Percentiles rank a stretch among this genome's conserved stretches.
phyloP scores from a whole-genome alignment of 208 protist species.

The Angomonas deanei region DNA sequence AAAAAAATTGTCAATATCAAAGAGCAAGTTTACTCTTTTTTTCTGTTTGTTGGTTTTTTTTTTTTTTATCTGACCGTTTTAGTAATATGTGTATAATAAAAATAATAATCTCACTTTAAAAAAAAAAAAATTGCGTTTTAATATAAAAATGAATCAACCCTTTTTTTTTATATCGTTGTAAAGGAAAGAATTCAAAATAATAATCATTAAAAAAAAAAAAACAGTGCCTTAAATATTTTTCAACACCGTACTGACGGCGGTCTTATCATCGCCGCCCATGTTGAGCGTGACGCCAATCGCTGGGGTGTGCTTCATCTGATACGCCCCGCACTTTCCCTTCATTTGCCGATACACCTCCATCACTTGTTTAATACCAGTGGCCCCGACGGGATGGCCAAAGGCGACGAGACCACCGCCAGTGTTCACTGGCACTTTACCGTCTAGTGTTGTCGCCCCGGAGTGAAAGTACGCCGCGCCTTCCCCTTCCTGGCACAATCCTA shows the following conservation, averaged over 20 bases:
- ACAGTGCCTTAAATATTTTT: constrained; percentile 60
- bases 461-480: constrained; percentile 73
- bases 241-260: constrained; percentile 79
- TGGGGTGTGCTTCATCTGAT: constrained; percentile 83
- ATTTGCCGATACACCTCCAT: constrained; percentile 91
- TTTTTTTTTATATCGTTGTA: background rate
- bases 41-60: constrained; percentile 10
- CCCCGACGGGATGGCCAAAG: constrained; percentile 89
- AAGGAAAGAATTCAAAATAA: constrained; percentile 15
- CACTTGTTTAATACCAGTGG: constrained; percentile 89
- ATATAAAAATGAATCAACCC: background rate
- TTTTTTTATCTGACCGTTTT: constrained; percentile 1
- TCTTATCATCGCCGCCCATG: constrained; percentile 93
- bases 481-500: constrained; percentile 84
- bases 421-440: constrained; percentile 86
- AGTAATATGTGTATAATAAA: background rate
- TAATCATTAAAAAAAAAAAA: constrained; percentile 10
- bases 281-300: constrained; percentile 82
- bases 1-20: constrained; percentile 3
- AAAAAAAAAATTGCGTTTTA: constrained; percentile 7
- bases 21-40: background rate
- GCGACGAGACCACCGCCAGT: constrained; percentile 87
- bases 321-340: constrained; percentile 87
- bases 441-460: constrained; percentile 66
- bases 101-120: background rate